These are phyloP conservation scores for Penicillium samsonianum DNA, from an alignment of 495 filamentous ascomycete genomes.

Conservation along the genomic window DNA sequence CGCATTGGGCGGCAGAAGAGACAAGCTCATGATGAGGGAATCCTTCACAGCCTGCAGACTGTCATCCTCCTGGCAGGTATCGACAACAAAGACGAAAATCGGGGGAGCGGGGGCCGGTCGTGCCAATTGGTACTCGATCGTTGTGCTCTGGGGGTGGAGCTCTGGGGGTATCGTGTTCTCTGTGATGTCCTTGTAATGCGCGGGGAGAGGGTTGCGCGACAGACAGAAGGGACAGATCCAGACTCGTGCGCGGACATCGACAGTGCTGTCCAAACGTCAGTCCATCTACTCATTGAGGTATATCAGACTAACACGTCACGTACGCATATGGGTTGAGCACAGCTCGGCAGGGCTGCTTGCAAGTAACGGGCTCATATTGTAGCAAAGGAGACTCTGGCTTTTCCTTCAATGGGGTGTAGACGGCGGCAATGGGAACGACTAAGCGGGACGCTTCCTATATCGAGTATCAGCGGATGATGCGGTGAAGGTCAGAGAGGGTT, in stretches of 20 bases:
- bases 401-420: constrained; percentile 97
- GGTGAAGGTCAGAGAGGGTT: constrained; percentile 5
- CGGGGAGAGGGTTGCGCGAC: constrained; percentile 89
- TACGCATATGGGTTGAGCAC: constrained; percentile 98
- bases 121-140: constrained; percentile 94
- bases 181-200: constrained; percentile 99
- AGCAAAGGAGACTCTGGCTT: constrained; percentile 86
- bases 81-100: constrained; percentile 96
- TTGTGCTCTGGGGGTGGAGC: constrained; percentile 89
- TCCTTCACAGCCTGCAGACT: constrained; percentile 94
- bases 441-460: constrained; percentile 90
- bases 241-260: constrained; percentile 89
- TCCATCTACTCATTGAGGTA: constrained; percentile 6
- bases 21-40: constrained; percentile 95
- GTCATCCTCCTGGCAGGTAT: constrained; percentile 98
- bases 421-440: constrained; percentile 93
- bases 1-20: constrained; percentile 87
- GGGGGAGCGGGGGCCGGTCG: constrained; percentile 91
- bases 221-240: constrained; percentile 99
- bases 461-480: constrained; percentile 29
- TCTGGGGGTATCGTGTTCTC: constrained; percentile 93
- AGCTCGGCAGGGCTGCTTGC: constrained; percentile 93
- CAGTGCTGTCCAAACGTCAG: constrained; percentile 64
- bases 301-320: constrained; percentile 23
- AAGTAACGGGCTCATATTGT: constrained; percentile 96